Evolutionary conservation across 2,329 filamentous ascomycete genomes (phyloP), one percentile per base, ranked within the genome.

Genomic region (Lachnellula subtilissima): DNA sequence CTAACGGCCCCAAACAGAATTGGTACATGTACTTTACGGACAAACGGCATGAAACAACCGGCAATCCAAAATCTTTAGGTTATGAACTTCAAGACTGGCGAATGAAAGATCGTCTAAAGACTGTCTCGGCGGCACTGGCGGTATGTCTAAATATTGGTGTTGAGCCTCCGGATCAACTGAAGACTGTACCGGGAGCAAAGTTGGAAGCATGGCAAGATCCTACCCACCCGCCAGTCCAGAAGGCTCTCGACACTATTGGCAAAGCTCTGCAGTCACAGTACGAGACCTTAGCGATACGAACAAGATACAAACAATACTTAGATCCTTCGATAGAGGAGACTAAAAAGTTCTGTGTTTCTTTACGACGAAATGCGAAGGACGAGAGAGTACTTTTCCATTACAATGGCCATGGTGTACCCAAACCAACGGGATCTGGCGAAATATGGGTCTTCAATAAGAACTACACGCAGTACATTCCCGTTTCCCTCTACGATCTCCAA

Each of bases 1-100:
- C 67, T 68, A 55, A 68, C 52, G 25, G 28, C 2, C n/a, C 48
- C 23, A n/a, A 52, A 54, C 73, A 96, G 88, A 95, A 91, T 64
- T 99, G 96, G 84, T 97, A 96, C 77, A 97, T 97, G 93, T 99
- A 99, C 75, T 99, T 89, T 73, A 97, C 93, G 61, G 94, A 99
- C 73, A 97, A 97, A 74, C 87, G 93, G 52, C 94, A 99, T 74
- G 94, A 97, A 71, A 94, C 91, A 22, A 93, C 91, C 37, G 94
- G 91, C 22, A 91, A 92, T 64, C 90, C 91, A 15, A 90, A 91
- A 69, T 81, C 84, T 52, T 80, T 79, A 17, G 72, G 75, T 25
- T 83, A 82, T 63, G 78, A 84, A 60, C 76, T 96, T 5, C 89
- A 96, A 70, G 94, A 97, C 71, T 99, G 94, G 94, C 88, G 94